A percentile compares a stretch with the other conserved stretches of the same genome.
These are phyloP conservation scores for Pezicula rhizophila DNA, from an alignment of 2,329 filamentous ascomycete species.

Conservation along the genomic window DNA sequence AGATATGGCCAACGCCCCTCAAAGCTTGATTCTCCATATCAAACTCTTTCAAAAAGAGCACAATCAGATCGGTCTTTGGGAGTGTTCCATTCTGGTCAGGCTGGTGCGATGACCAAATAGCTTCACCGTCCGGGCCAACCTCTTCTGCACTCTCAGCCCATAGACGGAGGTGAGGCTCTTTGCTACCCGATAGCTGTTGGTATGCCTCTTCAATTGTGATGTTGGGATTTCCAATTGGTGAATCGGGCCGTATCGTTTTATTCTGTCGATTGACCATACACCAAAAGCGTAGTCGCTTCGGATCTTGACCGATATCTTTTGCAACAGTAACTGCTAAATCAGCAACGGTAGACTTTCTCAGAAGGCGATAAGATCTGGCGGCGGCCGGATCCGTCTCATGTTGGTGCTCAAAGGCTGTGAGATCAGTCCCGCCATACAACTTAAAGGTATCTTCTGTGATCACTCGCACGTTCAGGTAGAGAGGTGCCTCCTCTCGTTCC, in stretches of 20 bases:
- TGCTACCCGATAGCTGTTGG: constrained; percentile 60
- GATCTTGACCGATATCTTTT: constrained; percentile 60
- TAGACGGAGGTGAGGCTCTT: constrained; percentile 63
- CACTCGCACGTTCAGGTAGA: constrained; percentile 81
- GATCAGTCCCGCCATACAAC: constrained; percentile 76
- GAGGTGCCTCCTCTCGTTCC: constrained; percentile 88
- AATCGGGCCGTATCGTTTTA: constrained; percentile 88
- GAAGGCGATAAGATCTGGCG: constrained; percentile 66
- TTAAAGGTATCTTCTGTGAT: constrained; percentile 78
- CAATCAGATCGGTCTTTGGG: constrained; percentile 58
- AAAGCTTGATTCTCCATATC: constrained; percentile 71
- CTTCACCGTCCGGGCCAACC: constrained; percentile 59
- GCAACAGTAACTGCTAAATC: constrained; percentile 71
- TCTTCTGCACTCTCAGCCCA: constrained; percentile 79
- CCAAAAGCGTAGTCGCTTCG: constrained; percentile 76
- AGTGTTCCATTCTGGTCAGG: constrained; percentile 50
- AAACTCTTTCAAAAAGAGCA: constrained; percentile 91
- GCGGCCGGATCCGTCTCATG: constrained; percentile 54
- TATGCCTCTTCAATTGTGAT: constrained; percentile 74
- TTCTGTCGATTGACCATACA: constrained; percentile 98
- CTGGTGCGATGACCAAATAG: constrained; percentile 64
- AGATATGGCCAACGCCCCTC: constrained; percentile 73
- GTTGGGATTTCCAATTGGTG: constrained; percentile 70
- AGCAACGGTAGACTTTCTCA: constrained; percentile 67
- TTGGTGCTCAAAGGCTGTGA: constrained; percentile 62